Evolutionary conservation across 2,329 filamentous ascomycete genomes (phyloP).

Genomic region (Parafenestella ontariensis): DNA sequence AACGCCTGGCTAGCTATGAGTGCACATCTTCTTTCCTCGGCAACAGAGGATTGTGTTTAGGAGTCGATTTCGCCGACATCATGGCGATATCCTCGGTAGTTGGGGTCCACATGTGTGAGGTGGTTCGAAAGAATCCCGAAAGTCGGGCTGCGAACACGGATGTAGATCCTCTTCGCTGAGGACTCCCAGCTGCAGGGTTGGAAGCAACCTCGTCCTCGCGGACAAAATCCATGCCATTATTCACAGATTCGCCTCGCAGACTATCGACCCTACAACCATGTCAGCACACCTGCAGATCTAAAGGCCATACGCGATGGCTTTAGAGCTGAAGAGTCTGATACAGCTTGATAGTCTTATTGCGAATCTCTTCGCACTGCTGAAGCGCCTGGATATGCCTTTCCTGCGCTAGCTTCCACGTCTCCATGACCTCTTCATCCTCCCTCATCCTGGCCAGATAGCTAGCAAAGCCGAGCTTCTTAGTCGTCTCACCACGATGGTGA

Average conservation of each 20-base stretch:
- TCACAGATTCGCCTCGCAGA: neutral
- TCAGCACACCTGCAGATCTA: constrained; percentile 12
- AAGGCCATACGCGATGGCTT: neutral
- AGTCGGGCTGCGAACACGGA: constrained; percentile 1
- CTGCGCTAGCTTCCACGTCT: constrained; percentile 66
- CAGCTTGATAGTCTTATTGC: constrained; percentile 40
- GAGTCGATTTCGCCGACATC: neutral
- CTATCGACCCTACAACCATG: neutral
- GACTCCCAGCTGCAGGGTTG: neutral
- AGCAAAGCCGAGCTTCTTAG: constrained; percentile 58
- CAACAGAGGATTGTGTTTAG: constrained; percentile 2
- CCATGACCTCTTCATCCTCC: constrained; percentile 69
- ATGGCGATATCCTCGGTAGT: neutral
- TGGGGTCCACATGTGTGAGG: neutral
- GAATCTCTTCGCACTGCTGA: constrained; percentile 41
- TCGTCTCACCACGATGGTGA: constrained; percentile 58
- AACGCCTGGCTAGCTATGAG: constrained; percentile 16
- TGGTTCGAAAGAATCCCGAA: neutral
- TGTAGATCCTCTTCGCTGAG: neutral
- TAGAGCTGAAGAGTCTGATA: constrained; percentile 23
- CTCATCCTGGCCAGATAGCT: constrained; percentile 67
- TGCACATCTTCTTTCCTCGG: constrained; percentile 8
- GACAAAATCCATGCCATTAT: neutral
- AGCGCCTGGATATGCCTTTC: constrained; percentile 67
- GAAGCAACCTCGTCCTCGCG: neutral